Conservation (phyloP, 1,139 yeast species). For the Arxiozyma slooffiae region DNA sequence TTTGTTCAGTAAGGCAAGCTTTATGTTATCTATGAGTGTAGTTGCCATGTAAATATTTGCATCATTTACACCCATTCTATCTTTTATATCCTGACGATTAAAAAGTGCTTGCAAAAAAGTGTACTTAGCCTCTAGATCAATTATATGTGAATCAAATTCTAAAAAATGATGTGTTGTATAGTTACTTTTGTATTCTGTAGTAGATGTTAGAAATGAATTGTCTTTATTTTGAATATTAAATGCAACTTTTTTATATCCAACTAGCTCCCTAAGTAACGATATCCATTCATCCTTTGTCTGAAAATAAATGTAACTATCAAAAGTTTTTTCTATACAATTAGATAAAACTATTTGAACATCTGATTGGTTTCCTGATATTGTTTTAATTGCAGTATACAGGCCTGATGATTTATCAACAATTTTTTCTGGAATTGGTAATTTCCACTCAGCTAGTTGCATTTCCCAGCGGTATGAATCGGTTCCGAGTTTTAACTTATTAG, state of each 20-base stretch:
- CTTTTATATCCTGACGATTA: background rate
- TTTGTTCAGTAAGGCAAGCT: slow-evolving; percentile 12
- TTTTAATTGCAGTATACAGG: slow-evolving; percentile 17
- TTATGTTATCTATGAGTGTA: background rate
- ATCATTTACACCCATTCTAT: slow-evolving; percentile 1
- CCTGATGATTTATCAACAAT: slow-evolving; percentile 14
- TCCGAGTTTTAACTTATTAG: slow-evolving; percentile 1
- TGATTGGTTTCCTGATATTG: background rate
- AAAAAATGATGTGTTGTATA: too few species aligned
- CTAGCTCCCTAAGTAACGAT: slow-evolving; percentile 4
- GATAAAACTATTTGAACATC: background rate
- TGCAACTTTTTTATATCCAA: background rate
- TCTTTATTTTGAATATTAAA: background rate
- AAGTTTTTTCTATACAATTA: slow-evolving; percentile 1
- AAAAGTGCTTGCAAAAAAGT: slow-evolving; percentile 8
- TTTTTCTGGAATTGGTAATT: slow-evolving; percentile 18
- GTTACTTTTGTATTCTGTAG: background rate
- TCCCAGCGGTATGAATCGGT: slow-evolving; percentile 20
- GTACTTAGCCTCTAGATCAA: slow-evolving; percentile 1
- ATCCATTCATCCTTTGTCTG: slow-evolving; percentile 7
- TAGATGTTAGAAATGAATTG: background rate
- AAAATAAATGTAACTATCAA: slow-evolving; percentile 4
- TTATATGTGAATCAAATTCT: background rate
- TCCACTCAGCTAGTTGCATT: slow-evolving; percentile 24
- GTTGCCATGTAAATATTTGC: slow-evolving; percentile 10